A percentile compares a stretch with the other conserved stretches of the same genome.
Evolutionary conservation across 140 eudicot genomes (phyloP).

Genomic region (Flaveria floridana): DNA sequence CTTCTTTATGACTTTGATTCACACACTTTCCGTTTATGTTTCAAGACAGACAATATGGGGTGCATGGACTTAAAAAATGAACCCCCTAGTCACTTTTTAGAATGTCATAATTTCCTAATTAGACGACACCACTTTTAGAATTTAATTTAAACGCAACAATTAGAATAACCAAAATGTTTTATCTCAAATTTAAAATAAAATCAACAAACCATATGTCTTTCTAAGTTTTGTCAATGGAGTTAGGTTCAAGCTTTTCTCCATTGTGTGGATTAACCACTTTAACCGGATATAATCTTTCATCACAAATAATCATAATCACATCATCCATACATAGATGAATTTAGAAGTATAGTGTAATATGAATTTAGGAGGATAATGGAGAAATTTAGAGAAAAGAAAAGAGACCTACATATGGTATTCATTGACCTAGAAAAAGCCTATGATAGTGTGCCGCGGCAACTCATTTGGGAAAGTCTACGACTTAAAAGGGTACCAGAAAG

Average conservation of each 20-base stretch:
- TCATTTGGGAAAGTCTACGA: too few relatives aligned
- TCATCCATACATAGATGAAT: neutral
- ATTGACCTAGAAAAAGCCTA: too few relatives aligned
- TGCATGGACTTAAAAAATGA: neutral
- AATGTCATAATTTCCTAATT: neutral
- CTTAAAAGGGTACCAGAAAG: too few relatives aligned
- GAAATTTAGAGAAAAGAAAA: too few relatives aligned
- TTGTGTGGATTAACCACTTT: neutral
- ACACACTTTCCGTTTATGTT: neutral
- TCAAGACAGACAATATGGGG: neutral
- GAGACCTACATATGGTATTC: too few relatives aligned
- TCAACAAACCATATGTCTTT: neutral
- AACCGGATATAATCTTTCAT: neutral
- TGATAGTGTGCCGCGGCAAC: too few relatives aligned
- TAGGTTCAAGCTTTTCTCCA: neutral
- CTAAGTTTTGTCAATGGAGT: neutral
- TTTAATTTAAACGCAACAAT: neutral
- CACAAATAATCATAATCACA: neutral
- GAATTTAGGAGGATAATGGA: too few relatives aligned
- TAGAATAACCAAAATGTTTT: neutral
- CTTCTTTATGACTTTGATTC: neutral
- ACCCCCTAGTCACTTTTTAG: neutral
- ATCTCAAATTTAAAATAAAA: neutral
- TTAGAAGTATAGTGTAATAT: neutral
- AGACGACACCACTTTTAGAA: neutral